A percentile compares a stretch with the other conserved stretches of the same genome.
phyloP scores from a whole-genome alignment of 148 eudicot species.

The Chenopodium suecicum region DNA sequence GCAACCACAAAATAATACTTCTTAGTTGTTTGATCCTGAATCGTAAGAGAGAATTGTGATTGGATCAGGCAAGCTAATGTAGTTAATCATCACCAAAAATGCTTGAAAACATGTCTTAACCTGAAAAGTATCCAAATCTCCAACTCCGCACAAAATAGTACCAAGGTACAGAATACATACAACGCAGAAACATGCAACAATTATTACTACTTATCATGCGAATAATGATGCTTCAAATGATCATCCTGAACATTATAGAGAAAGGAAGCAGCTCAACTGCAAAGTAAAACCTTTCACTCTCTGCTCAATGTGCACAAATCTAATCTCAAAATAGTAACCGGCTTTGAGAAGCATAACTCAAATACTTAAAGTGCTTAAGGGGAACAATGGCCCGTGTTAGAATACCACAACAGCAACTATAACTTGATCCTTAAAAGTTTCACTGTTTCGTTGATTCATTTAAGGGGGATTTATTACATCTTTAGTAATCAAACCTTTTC shows the following conservation, averaged over 20 bases:
- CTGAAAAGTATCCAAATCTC: not conserved
- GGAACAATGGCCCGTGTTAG: not conserved
- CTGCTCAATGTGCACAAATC: no score
- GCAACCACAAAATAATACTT: conserved; percentile 89
- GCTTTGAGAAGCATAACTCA: not conserved
- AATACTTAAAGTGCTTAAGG: no score
- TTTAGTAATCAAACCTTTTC: no score
- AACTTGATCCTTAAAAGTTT: not conserved
- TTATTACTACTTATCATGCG: not conserved
- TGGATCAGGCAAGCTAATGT: conserved; percentile 1
- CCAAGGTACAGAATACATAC: not conserved
- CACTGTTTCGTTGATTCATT: not conserved
- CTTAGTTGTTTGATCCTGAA: conserved; percentile 51
- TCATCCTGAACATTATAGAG: not conserved
- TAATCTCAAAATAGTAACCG: no score
- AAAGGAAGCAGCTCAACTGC: not conserved
- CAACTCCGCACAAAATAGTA: not conserved
- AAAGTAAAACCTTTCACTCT: no score
- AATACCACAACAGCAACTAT: not conserved
- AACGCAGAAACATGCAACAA: not conserved
- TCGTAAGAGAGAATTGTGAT: not conserved
- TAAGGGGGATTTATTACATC: no score
- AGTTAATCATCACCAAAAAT: not conserved
- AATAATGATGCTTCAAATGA: not conserved
- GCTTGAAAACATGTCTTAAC: not conserved